A percentile compares a stretch with the other conserved stretches of the same genome.
These are phyloP conservation scores for Brassica cretica DNA, from an alignment of 345 rosid species.

Conservation along the genomic window DNA sequence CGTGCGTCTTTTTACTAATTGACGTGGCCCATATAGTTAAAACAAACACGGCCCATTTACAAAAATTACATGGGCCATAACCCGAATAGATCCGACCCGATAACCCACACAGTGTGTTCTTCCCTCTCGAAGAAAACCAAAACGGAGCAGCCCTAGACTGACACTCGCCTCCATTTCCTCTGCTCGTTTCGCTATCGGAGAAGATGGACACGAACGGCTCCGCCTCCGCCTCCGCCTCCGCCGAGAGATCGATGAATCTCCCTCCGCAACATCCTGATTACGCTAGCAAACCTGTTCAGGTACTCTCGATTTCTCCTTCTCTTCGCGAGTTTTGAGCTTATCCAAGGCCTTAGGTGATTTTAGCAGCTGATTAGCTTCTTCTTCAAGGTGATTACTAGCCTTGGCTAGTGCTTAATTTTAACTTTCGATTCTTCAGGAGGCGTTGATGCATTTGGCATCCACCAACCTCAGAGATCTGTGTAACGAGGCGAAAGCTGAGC, in stretches of 20 bases:
- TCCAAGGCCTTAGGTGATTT: not conserved
- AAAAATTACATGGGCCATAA: not conserved
- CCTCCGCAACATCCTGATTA: conserved; percentile 22
- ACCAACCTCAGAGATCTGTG: conserved; percentile 70
- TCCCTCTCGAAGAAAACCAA: conserved; percentile 20
- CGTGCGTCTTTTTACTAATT: not conserved
- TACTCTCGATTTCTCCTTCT: not conserved
- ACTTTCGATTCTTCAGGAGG: conserved; percentile 55
- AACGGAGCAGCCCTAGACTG: conserved; percentile 37
- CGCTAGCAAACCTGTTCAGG: conserved; percentile 37
- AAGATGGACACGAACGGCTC: conserved; percentile 31
- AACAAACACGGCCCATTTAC: conserved; percentile 7
- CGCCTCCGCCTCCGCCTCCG: conserved; percentile 19
- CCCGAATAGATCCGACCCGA: conserved; percentile 8
- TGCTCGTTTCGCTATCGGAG: conserved; percentile 1
- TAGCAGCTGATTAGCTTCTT: not conserved
- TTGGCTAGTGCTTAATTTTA: not conserved
- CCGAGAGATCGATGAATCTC: conserved; percentile 29
- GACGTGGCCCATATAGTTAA: conserved; percentile 22
- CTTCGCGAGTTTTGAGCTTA: not conserved
- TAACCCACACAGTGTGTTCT: not conserved
- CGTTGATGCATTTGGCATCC: conserved; percentile 76
- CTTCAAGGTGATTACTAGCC: not conserved
- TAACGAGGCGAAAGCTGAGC: conserved; percentile 84
- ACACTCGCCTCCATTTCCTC: not conserved